Evolutionary conservation across 768 basidiomycete genomes (phyloP), one percentile per base, ranked within the genome.

Genomic region (Sporobolomyces pararoseus): DNA sequence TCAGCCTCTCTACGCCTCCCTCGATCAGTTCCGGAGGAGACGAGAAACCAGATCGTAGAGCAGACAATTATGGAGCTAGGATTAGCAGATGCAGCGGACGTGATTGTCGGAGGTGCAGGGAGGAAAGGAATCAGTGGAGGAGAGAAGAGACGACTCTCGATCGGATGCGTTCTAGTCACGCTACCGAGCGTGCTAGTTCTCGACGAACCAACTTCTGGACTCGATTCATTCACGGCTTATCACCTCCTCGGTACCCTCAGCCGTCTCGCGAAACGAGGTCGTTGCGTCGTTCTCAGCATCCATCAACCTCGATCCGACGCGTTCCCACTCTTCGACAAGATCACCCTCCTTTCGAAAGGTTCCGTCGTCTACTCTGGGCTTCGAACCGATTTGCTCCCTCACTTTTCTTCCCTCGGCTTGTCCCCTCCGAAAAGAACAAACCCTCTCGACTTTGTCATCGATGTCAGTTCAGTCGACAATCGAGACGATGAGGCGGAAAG

Each of bases 221-320:
- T 75, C 23, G 74, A 75, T 46, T 47, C 64, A 14, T 66, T 74
- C 54, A 78, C 80, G 6, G 79, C 80, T 3, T 80, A 79, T 54
- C 59, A 76, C 14, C 63, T 75, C 21, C 63, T 85, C 51, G 79
- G 80, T 25, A 79, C 80, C 4, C 77, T 86, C 2, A 81, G 83
- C 0, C 72, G 80, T 23, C 79, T 82, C 13, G 83, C 75, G 2
- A 21, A 44, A 17, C 57, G 84, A 63, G 82, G 82, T 9, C 84
- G 86, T 34, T 83, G 86, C 25, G 82, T 87, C 46, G 81, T 88
- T 47, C 84, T 86, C 21, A 85, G 84, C 5, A 85, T 88, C 61
- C 88, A 89, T 72, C 86, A 87, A 60, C 87, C 87, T 0, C 83
- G 85, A 16, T 83, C 85, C 27, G 85, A 86, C 64, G 86, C 86